Conservation (phyloP, 176 grass and related monocot genomes). For the Pharus latifolius region DNA sequence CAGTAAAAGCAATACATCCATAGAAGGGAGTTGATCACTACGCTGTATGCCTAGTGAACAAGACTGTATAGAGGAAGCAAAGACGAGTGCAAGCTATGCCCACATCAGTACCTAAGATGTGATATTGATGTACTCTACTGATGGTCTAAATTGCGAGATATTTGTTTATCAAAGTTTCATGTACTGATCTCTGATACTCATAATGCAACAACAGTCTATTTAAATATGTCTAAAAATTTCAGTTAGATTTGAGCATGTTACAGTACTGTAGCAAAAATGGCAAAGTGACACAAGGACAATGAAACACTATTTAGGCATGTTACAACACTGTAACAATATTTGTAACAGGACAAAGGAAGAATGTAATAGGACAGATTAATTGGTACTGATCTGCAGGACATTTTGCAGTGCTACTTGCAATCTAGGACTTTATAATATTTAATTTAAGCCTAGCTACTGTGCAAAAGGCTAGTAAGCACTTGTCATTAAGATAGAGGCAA, state of each 20-base stretch:
- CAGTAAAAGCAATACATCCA: neutral
- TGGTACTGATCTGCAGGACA: slow-evolving; percentile 41
- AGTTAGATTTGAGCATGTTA: slow-evolving; percentile 28
- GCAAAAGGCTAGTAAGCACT: slow-evolving; percentile 44
- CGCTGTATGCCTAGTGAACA: neutral
- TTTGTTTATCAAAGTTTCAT: no score
- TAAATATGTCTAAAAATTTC: neutral
- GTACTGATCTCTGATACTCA: no score
- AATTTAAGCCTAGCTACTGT: slow-evolving; percentile 12
- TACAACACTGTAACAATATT: slow-evolving; percentile 27
- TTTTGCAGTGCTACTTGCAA: slow-evolving; percentile 14
- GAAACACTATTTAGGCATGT: slow-evolving; percentile 19
- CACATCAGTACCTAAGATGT: neutral
- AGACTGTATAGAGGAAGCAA: neutral
- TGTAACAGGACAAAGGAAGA: slow-evolving; percentile 23
- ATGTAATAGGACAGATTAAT: slow-evolving; percentile 25
- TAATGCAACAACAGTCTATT: neutral
- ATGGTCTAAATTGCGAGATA: neutral
- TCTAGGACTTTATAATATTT: slow-evolving; percentile 27
- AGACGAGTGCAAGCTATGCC: neutral
- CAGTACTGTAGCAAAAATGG: slow-evolving; percentile 1
- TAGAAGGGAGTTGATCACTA: neutral
- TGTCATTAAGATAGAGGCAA: slow-evolving; percentile 48
- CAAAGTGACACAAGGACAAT: neutral
- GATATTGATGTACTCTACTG: neutral